Evolutionary conservation across 78 protist species (phyloP).

Genomic region (Dictyostelium intermedium): DNA sequence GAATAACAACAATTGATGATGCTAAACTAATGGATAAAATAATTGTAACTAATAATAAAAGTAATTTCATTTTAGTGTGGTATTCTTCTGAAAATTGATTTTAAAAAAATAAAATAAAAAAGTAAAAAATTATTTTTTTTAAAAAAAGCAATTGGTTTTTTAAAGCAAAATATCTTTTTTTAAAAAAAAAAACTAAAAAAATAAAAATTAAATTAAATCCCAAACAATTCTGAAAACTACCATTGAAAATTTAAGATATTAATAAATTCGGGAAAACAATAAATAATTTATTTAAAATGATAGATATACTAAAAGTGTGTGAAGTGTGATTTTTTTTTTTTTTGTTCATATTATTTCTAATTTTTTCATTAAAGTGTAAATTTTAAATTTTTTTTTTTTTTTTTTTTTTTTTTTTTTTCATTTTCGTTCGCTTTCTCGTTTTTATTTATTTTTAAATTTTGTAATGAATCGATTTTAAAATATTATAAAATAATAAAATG

Average conservation of each 20-base stretch:
- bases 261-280: neutral
- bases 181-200: neutral
- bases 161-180: neutral
- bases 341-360: neutral
- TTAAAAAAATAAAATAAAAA: neutral
- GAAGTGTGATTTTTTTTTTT: neutral
- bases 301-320: no score
- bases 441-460: neutral
- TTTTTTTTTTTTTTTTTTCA: neutral
- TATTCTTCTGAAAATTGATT: neutral
- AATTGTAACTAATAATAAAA: neutral
- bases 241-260: neutral
- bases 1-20: conserved; percentile 8
- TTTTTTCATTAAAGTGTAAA: neutral
- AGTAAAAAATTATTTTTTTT: neutral
- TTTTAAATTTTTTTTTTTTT: neutral
- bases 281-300: no score
- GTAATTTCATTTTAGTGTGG: neutral
- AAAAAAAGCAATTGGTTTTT: neutral
- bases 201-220: neutral
- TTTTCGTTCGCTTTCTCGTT: neutral
- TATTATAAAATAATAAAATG: neutral
- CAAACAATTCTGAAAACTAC: no score
- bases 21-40: neutral
- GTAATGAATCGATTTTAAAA: neutral